phyloP scores from a whole-genome alignment of 225 moss, liverwort and hornwort species.

The Neckera pumila region DNA sequence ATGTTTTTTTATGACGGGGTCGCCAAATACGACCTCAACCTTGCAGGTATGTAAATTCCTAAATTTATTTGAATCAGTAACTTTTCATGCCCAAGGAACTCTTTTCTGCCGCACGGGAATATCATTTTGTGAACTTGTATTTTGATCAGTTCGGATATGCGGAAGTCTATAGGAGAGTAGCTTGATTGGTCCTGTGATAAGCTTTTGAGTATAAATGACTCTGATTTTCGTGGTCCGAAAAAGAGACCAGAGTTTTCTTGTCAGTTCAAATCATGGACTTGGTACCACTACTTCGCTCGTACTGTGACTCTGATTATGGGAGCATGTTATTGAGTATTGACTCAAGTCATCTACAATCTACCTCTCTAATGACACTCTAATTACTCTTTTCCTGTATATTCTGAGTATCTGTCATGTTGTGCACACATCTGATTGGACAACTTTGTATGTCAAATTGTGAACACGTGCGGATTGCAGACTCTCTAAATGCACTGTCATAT shows the following conservation, averaged over 20 bases:
- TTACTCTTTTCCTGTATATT: not conserved
- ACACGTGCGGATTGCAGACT: not conserved
- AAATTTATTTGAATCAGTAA: too few species aligned
- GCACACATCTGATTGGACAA: not conserved
- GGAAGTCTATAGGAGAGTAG: not conserved
- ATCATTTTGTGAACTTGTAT: not conserved
- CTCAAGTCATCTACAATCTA: not conserved
- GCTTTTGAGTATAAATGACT: not conserved
- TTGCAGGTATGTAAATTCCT: constrained; percentile 8
- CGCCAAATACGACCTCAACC: constrained; percentile 27
- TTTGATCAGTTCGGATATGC: not conserved
- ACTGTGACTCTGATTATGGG: not conserved
- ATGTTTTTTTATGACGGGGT: constrained; percentile 32
- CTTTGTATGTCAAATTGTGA: not conserved
- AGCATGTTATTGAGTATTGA: too few species aligned
- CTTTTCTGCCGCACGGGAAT: not conserved
- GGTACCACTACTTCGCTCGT: not conserved
- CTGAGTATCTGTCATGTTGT: not conserved
- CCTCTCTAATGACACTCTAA: not conserved
- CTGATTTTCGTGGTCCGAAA: not conserved
- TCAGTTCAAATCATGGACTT: not conserved
- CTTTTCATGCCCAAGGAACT: not conserved
- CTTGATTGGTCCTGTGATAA: not conserved
- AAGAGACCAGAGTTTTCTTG: too few species aligned
- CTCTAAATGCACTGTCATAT: not conserved